Conservation (phyloP, 192 early-diverging fungal species). For the Phycomyces blakesleeanus region DNA sequence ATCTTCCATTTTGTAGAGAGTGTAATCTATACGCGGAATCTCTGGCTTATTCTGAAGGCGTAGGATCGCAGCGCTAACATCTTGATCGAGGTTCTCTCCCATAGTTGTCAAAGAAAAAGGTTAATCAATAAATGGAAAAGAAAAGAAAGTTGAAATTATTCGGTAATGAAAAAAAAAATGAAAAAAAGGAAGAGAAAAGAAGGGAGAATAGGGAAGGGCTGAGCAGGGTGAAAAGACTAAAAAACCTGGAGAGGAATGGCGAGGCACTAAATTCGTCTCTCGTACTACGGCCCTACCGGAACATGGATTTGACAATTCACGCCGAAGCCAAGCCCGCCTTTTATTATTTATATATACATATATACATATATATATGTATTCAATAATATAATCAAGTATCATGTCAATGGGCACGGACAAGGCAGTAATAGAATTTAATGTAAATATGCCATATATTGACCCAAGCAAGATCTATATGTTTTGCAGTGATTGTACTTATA, state of each 20-base stretch:
- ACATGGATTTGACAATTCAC: not conserved
- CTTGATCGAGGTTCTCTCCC: not conserved
- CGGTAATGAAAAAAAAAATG: not conserved
- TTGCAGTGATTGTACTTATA: too few species aligned
- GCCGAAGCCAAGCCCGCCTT: not conserved
- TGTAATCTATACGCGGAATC: slow-evolving; percentile 74
- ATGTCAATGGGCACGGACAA: too few species aligned
- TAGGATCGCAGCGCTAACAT: slow-evolving; percentile 12
- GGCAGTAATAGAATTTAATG: too few species aligned
- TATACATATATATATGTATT: too few species aligned
- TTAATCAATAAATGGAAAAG: slow-evolving; percentile 5
- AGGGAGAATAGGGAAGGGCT: not conserved
- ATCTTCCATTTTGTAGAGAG: slow-evolving; percentile 69
- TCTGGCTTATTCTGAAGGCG: slow-evolving; percentile 34
- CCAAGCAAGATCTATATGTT: too few species aligned
- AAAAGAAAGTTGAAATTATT: too few species aligned
- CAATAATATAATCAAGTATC: too few species aligned
- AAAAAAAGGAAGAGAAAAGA: slow-evolving; percentile 1
- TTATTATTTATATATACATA: slow-evolving; percentile 1
- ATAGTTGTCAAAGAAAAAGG: slow-evolving; percentile 1
- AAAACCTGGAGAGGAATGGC: not conserved
- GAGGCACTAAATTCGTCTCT: slow-evolving; percentile 1
- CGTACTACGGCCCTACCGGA: not conserved
- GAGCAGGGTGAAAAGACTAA: not conserved
- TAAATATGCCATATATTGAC: too few species aligned